Evolutionary conservation across 805 yeast genomes (phyloP).

Genomic region (Candida caryicola): DNA sequence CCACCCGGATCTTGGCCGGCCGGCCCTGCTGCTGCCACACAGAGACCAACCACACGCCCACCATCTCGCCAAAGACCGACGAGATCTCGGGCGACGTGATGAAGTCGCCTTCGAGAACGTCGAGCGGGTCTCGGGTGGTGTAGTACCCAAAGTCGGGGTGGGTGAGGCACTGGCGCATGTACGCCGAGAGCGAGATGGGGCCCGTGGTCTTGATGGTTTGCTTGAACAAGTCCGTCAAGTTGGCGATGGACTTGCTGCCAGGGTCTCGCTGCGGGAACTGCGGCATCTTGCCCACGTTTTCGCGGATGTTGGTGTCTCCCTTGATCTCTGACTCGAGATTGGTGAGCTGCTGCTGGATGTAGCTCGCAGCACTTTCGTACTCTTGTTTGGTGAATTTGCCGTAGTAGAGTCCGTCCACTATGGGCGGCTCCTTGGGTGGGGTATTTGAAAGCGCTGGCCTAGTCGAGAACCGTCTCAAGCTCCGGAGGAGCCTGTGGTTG

Average conservation of each 20-base stretch:
- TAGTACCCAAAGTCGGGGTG: constrained; percentile 79
- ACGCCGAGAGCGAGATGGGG: constrained; percentile 68
- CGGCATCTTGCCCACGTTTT: constrained; percentile 34
- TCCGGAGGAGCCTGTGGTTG: background rate
- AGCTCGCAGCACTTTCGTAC: constrained; percentile 37
- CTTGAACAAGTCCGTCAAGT: constrained; percentile 37
- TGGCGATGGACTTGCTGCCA: constrained; percentile 17
- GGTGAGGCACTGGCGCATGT: constrained; percentile 78
- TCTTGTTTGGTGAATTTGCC: constrained; percentile 38
- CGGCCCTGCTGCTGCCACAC: constrained; percentile 56
- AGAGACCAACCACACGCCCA: constrained; percentile 68
- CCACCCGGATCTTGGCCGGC: constrained; percentile 49
- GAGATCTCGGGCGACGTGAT: constrained; percentile 85
- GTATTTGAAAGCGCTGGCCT: background rate
- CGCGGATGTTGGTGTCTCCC: constrained; percentile 34
- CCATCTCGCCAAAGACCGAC: constrained; percentile 81
- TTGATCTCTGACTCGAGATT: constrained; percentile 36
- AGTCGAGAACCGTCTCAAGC: background rate
- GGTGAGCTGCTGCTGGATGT: constrained; percentile 29
- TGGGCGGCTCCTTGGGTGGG: constrained; percentile 9
- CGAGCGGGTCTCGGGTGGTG: constrained; percentile 73
- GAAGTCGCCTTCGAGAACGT: constrained; percentile 63
- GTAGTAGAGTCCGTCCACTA: constrained; percentile 29
- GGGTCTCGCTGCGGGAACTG: constrained; percentile 30
- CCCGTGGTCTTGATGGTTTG: constrained; percentile 66